phyloP scores from a whole-genome alignment of 257 asterid species.

The Gardenia jasminoides region DNA sequence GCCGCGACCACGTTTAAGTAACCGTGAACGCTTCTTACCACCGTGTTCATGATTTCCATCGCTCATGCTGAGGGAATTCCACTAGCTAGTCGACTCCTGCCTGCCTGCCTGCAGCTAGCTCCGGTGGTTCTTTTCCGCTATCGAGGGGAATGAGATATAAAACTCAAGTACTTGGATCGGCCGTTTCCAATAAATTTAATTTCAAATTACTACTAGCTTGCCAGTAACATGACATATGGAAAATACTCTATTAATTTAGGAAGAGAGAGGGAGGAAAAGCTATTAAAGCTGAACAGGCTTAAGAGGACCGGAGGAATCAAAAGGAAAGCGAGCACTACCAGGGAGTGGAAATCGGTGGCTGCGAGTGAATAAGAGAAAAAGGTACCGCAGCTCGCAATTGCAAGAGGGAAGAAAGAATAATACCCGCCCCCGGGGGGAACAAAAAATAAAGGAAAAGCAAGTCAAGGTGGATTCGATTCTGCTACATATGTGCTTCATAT shows the following conservation, averaged over 20 bases:
- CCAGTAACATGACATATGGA: no score
- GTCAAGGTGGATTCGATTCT: neutral
- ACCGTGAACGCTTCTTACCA: no score
- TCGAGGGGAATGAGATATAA: no score
- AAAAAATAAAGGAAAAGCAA: constrained; percentile 16
- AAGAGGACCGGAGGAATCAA: neutral
- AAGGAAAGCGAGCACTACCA: neutral
- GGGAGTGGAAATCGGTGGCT: constrained; percentile 9
- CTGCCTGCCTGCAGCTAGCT: constrained; percentile 7
- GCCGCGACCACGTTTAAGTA: constrained; percentile 7
- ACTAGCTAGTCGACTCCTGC: no score
- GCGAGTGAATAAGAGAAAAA: constrained; percentile 21
- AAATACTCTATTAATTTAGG: no score
- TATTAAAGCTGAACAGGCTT: neutral
- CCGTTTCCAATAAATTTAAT: neutral
- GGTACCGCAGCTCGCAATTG: neutral
- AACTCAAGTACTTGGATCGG: no score
- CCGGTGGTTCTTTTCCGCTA: neutral
- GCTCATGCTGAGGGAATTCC: no score
- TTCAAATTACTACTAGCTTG: neutral
- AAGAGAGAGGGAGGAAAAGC: neutral
- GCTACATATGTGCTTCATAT: no score
- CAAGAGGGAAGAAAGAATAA: constrained; percentile 2
- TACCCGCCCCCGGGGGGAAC: constrained; percentile 18
- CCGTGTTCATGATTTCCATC: constrained; percentile 17